Evolutionary conservation across 108 stramenopile species (phyloP).

Genomic region (Nitzschia putrida): DNA sequence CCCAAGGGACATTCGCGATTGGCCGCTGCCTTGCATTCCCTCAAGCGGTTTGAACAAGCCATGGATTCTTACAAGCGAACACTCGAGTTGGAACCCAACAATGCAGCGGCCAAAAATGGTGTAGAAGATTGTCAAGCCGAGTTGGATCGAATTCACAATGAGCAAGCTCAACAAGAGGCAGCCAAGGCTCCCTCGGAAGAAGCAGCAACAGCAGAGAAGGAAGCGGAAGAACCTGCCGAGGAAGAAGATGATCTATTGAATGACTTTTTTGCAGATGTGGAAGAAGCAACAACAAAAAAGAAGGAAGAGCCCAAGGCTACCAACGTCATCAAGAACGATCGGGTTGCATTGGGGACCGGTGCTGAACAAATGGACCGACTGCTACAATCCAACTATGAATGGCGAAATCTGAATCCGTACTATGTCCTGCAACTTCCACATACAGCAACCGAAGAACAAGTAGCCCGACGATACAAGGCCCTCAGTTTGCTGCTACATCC

Average conservation of each 20-base stretch:
- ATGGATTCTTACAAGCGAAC: conserved; percentile 55
- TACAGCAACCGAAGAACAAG: conserved; percentile 64
- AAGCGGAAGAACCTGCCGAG: conserved; percentile 21
- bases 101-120: conserved; percentile 65
- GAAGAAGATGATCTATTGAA: conserved; percentile 62
- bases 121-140: conserved; percentile 56
- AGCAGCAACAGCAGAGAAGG: conserved; percentile 6
- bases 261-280: conserved; percentile 86
- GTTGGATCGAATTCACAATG: conserved; percentile 44
- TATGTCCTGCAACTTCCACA: conserved; percentile 68
- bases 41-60: conserved; percentile 71
- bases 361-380: conserved; percentile 80
- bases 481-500: conserved; percentile 80
- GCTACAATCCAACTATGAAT: conserved; percentile 74
- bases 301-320: conserved; percentile 44
- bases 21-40: conserved; percentile 72
- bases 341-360: conserved; percentile 65
- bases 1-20: conserved; percentile 74
- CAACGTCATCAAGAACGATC: conserved; percentile 70
- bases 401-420: conserved; percentile 88
- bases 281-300: conserved; percentile 66
- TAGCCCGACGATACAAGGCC: conserved; percentile 82
- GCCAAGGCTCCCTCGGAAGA: conserved; percentile 23
- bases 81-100: conserved; percentile 53
- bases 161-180: conserved; percentile 44